Conservation (phyloP, 75 land plant genomes). For the Selaginella moellendorffii region DNA sequence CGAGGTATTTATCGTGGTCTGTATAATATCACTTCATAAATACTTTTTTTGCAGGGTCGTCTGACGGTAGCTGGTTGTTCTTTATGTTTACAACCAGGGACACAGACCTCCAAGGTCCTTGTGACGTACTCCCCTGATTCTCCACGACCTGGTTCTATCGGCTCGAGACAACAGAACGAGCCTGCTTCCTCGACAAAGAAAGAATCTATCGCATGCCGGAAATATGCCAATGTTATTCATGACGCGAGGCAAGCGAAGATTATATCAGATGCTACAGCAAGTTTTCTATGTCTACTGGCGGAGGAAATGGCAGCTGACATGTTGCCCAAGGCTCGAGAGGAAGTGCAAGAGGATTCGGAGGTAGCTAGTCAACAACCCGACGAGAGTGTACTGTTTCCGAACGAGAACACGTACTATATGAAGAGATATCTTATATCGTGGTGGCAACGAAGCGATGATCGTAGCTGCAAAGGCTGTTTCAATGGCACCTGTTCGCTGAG, state of each 20-base stretch:
- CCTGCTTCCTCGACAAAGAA: no score
- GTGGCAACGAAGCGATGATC: background rate
- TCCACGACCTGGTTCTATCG: background rate
- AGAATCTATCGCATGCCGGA: no score
- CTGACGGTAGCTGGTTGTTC: conserved; percentile 79
- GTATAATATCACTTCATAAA: no score
- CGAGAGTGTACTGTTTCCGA: background rate
- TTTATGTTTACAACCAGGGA: conserved; percentile 56
- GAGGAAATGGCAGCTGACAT: background rate
- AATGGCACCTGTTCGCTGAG: background rate
- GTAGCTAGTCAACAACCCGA: background rate
- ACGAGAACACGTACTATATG: background rate
- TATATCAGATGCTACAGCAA: background rate
- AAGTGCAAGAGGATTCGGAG: background rate
- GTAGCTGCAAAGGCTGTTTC: background rate
- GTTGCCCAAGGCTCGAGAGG: background rate
- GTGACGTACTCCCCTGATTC: conserved; percentile 6
- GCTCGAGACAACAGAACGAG: no score
- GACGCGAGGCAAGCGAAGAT: background rate
- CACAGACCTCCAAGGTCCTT: conserved; percentile 51
- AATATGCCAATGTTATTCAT: background rate
- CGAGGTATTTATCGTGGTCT: no score
- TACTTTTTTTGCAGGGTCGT: conserved; percentile 53
- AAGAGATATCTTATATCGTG: background rate
- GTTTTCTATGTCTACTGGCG: background rate